Evolutionary conservation across 176 grass and related monocot genomes (phyloP), one percentile per base, ranked within the genome.

Genomic region (Oryza nivara): DNA sequence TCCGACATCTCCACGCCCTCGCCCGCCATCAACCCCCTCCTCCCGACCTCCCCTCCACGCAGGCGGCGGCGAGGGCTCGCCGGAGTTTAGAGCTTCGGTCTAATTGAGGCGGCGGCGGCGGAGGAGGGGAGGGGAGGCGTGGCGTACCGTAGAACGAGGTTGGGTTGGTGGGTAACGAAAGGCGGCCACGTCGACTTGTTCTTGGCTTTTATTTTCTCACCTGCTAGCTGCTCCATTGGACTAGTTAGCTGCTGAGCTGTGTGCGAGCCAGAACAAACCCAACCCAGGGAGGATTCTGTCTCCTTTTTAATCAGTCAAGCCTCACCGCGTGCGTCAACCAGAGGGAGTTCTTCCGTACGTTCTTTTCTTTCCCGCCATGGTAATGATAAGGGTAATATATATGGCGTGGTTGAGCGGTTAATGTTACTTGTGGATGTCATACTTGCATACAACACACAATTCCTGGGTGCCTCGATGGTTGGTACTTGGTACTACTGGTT

Each of bases 1-100:
- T 91, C 86, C 13, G 80, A 70, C 36, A n/a, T 6, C 56, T 63
- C 58, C 58, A 60, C 20, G 8, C 8, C 58, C 0, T 63, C 58
- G 7, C 20, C 58, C 58, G 58, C 58, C 58, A 63, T 61, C 20
- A 7, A 0, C 19, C 16, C 51, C 19, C 15, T 56, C 17, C 17
- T 35, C 34, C 34, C 34, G 26, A 26, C 26, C 26, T 26, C 26
- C 26, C 26, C 26, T 26, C 26, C 26, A 26, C 26, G 26, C 34
- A 34, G 34, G 6, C 14, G 17, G 6, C 14, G 1, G 13, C 52
- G 16, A 56, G 17, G 51, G 51, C 51, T 54, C 16, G 51, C 51
- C 51, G 51, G 51, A 51, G 48, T 51, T 51, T 51, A 16, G 26
- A 51, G 48, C 15, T 51, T 51, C 7, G 48, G 48, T 51, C 48